phyloP scores from a whole-genome alignment of 805 yeast genomes.

The Saccharomycopsis guyanensis region DNA sequence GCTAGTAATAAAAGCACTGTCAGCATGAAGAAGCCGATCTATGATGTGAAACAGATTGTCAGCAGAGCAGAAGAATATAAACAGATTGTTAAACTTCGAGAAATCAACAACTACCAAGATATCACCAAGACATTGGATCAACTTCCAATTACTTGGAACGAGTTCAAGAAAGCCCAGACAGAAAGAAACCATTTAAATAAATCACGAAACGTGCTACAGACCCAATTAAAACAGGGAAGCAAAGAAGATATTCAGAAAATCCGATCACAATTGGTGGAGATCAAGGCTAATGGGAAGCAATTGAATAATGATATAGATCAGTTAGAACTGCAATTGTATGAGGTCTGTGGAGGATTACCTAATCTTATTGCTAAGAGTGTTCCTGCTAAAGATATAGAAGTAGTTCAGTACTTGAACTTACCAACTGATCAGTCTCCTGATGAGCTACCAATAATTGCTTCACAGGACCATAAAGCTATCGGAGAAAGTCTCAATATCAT shows the following conservation, averaged over 20 bases:
- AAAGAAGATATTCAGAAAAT: slow-evolving; percentile 4
- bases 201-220: slow-evolving; percentile 23
- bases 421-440: slow-evolving; percentile 21
- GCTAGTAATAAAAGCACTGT: slow-evolving; percentile 2
- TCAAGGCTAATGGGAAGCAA: slow-evolving; percentile 26
- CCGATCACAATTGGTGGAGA: slow-evolving; percentile 16
- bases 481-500: slow-evolving; percentile 58
- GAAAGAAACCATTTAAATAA: slow-evolving; percentile 24
- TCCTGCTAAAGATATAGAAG: slow-evolving; percentile 30
- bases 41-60: slow-evolving; percentile 30
- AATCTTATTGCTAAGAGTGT: slow-evolving; percentile 49
- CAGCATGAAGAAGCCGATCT: slow-evolving; percentile 26
- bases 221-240: slow-evolving; percentile 17
- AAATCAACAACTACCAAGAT: slow-evolving; percentile 19
- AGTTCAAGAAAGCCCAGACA: slow-evolving; percentile 24
- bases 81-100: slow-evolving; percentile 29
- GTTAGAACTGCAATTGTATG: background rate
- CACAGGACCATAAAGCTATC: slow-evolving; percentile 60
- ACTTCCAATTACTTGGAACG: background rate
- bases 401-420: slow-evolving; percentile 47
- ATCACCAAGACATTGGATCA: background rate
- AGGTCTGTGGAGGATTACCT: slow-evolving; percentile 48
- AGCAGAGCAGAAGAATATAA: slow-evolving; percentile 26
- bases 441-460: background rate
- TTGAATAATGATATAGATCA: slow-evolving; percentile 11